Evolutionary conservation across 2,329 filamentous ascomycete genomes (phyloP), one percentile per base, ranked within the genome.

Genomic region (Neonectria hederae): DNA sequence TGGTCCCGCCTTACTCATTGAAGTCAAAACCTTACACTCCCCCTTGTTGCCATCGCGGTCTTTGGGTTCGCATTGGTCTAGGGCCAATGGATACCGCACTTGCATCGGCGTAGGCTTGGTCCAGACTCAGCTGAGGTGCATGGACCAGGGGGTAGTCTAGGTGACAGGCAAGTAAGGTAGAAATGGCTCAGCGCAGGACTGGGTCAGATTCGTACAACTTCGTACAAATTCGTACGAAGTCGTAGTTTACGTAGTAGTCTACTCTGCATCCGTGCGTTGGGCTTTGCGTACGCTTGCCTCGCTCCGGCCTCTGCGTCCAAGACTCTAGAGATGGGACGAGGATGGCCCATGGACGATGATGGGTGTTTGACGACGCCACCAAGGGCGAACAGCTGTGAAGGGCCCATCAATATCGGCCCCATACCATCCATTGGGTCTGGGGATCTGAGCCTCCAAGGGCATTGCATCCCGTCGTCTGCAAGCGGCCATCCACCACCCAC

Each of bases 81-180:
- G 59, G 63, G 54, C 66, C 51, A 60, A 65, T 62, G 45, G 53
- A 51, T 43, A 54, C 60, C 51, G 55, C 59, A 67, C 56, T 49
- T 49, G 67, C 62, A 67, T 65, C 35, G 59, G 35, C 54, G 51
- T 57, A 42, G 69, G 54, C 64, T 59, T 62, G 69, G 65, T 62
- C 69, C 62, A 74, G 71, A 72, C 67, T 74, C 72, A 74, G 73
- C 71, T 69, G 68, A 70, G 65, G 66, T 61, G 64, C 65, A 69
- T 67, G 64, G 64, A 51, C 66, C 68, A 69, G 65, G 65, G 42
- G 59, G 65, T 54, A 60, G 35, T 54, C n/a, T n/a, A 60, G 38
- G 38, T 53, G 63, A 55, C 28, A 30, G 30, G 10, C 30, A 32
- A 13, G 10, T 2, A 10, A 11, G 54, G 43, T 53, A 35, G 64